Percentiles rank a stretch among this genome's conserved stretches.
phyloP scores from a whole-genome alignment of 2,329 filamentous ascomycete species.

The Ophiostoma sp. region DNA sequence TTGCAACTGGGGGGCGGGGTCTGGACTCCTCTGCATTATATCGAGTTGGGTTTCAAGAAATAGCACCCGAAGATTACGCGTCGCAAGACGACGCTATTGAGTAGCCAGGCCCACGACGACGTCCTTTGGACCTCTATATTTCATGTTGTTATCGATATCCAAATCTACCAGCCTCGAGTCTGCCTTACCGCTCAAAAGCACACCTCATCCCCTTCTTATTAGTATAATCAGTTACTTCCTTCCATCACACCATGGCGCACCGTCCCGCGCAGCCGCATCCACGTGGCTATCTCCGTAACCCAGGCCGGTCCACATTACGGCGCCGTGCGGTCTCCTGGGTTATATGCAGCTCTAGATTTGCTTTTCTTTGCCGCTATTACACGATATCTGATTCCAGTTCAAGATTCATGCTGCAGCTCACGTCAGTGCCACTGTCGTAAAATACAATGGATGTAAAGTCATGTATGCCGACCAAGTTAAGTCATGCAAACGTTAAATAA shows the following conservation, averaged over 20 bases:
- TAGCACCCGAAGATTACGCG: not conserved
- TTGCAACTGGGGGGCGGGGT: no score
- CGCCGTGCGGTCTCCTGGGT: no score
- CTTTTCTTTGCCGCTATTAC: no score
- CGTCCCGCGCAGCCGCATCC: not conserved
- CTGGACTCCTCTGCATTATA: not conserved
- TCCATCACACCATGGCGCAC: no score
- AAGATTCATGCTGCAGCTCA: no score
- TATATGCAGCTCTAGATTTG: no score
- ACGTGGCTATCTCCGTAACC: not conserved
- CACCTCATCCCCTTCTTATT: not conserved
- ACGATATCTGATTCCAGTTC: no score
- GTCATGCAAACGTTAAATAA: no score
- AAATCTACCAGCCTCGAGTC: not conserved
- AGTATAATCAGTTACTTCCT: not conserved
- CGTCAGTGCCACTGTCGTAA: no score
- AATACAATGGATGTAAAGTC: no score
- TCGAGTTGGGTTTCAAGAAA: not conserved
- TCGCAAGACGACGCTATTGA: not conserved
- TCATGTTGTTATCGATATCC: not conserved
- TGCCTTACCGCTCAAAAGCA: not conserved
- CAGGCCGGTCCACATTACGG: no score
- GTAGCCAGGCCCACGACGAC: not conserved
- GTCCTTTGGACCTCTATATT: not conserved
- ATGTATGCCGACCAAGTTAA: no score